Percentiles rank a stretch among this genome's conserved stretches.
phyloP scores from a whole-genome alignment of 2,329 filamentous ascomycete species.

The Botryotinia narcissicola region DNA sequence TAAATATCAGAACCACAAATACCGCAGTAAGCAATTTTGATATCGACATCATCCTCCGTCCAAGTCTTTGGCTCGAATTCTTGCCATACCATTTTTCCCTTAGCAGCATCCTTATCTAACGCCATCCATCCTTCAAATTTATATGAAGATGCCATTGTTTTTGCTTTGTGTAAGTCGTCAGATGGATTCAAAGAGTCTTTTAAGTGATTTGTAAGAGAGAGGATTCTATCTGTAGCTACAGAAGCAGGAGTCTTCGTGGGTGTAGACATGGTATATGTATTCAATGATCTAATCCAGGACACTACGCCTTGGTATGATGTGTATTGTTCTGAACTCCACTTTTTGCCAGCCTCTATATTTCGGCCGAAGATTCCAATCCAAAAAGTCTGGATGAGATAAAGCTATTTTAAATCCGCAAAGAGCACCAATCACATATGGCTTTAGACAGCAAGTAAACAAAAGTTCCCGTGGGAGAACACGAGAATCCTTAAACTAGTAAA shows the following conservation, averaged over 20 bases:
- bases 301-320: background rate
- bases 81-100: slow-evolving; percentile 41
- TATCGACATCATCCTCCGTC: slow-evolving; percentile 51
- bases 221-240: slow-evolving; percentile 27
- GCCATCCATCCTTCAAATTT: slow-evolving; percentile 43
- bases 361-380: background rate
- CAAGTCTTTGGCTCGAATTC: slow-evolving; percentile 49
- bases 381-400: background rate
- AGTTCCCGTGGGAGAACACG: background rate
- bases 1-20: slow-evolving; percentile 45
- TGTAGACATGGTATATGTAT: slow-evolving; percentile 26
- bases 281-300: background rate
- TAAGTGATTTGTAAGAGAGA: slow-evolving; percentile 29
- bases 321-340: background rate
- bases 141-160: slow-evolving; percentile 36
- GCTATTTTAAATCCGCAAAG: background rate
- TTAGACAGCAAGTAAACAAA: background rate
- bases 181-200: slow-evolving; percentile 28
- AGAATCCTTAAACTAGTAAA: background rate
- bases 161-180: slow-evolving; percentile 28
- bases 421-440: background rate
- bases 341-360: background rate
- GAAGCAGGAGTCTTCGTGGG: slow-evolving; percentile 26
- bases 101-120: slow-evolving; percentile 35
- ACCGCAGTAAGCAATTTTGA: slow-evolving; percentile 51